A percentile compares a stretch with the other conserved stretches of the same genome.
Evolutionary conservation across 2,329 filamentous ascomycete species (phyloP).

Genomic region (Fusarium pseudoanthophilum): DNA sequence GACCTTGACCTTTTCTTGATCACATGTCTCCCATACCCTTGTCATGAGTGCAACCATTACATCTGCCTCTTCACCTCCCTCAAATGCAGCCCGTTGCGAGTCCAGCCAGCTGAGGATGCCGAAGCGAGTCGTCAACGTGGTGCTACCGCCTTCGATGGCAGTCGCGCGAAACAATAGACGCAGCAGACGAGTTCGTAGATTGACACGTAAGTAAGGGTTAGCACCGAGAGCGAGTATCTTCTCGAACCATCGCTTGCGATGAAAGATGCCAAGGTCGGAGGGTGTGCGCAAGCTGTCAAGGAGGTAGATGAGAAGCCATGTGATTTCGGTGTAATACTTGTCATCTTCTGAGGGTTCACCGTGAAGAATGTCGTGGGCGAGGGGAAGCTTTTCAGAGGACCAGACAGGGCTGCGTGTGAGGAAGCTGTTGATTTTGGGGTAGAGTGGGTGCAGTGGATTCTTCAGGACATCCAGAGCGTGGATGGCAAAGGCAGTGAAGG

Average conservation of each 20-base stretch:
- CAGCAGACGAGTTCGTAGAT: slow-evolving; percentile 68
- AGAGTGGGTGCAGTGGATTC: slow-evolving; percentile 83
- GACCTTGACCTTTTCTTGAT: slow-evolving; percentile 69
- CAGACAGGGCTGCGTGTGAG: slow-evolving; percentile 82
- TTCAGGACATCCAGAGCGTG: slow-evolving; percentile 75
- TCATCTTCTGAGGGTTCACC: slow-evolving; percentile 78
- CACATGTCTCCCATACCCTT: slow-evolving; percentile 72
- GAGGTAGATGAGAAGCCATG: slow-evolving; percentile 79
- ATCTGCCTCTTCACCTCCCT: slow-evolving; percentile 55
- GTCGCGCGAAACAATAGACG: slow-evolving; percentile 74
- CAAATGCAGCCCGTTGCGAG: slow-evolving; percentile 62
- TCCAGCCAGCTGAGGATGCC: slow-evolving; percentile 81
- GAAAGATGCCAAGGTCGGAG: slow-evolving; percentile 70
- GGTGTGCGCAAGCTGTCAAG: slow-evolving; percentile 72
- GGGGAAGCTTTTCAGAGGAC: slow-evolving; percentile 77
- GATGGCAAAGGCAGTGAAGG: slow-evolving; percentile 79
- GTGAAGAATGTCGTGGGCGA: slow-evolving; percentile 71
- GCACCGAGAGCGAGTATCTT: slow-evolving; percentile 75
- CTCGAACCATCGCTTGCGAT: slow-evolving; percentile 75
- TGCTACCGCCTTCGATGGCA: slow-evolving; percentile 76
- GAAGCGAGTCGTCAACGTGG: slow-evolving; percentile 81
- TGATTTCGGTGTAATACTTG: slow-evolving; percentile 75
- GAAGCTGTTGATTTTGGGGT: slow-evolving; percentile 86
- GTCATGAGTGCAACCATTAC: slow-evolving; percentile 65
- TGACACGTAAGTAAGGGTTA: slow-evolving; percentile 70